These are phyloP conservation scores for Phytophthora agathidicida DNA, from an alignment of 352 stramenopile genomes.

Conservation along the genomic window DNA sequence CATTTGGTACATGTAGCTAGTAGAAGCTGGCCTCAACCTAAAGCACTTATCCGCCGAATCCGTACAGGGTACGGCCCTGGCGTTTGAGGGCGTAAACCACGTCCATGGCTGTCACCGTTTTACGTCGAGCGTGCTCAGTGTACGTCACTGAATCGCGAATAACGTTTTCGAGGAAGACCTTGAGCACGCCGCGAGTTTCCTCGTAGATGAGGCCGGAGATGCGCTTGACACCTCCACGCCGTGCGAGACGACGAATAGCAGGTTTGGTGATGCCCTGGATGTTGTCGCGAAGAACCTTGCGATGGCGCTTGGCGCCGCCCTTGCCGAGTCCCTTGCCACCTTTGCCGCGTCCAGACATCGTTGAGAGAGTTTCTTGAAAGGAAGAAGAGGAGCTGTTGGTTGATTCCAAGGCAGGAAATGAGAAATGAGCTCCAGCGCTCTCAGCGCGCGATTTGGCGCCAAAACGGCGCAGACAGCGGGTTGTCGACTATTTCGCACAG, in stretches of 20 bases:
- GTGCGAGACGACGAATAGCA: conserved; percentile 96
- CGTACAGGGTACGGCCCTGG: conserved; percentile 95
- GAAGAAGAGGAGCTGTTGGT: not conserved
- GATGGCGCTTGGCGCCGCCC: conserved; percentile 80
- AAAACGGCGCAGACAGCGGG: too few species aligned
- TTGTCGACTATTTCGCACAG: conserved; percentile 11
- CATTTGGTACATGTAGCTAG: too few species aligned
- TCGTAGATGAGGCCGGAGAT: conserved; percentile 98
- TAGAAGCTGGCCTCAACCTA: too few species aligned
- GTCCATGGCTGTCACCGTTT: conserved; percentile 98
- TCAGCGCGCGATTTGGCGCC: too few species aligned
- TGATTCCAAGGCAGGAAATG: not conserved
- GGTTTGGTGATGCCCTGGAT: conserved; percentile 93
- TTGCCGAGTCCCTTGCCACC: conserved; percentile 82
- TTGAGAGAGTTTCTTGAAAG: conserved; percentile 1
- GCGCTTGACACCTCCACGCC: conserved; percentile 97
- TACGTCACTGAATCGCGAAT: conserved; percentile 96
- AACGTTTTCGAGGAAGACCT: conserved; percentile 99
- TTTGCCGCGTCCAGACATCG: conserved; percentile 83
- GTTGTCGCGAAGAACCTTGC: conserved; percentile 88
- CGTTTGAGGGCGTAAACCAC: conserved; percentile 98
- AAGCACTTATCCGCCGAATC: conserved; percentile 81
- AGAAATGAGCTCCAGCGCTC: not conserved
- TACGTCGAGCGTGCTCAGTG: conserved; percentile 94
- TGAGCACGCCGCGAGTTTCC: conserved; percentile 97